These are phyloP conservation scores for Viola pubescens DNA, from an alignment of 441 rosid species.

Conservation along the genomic window DNA sequence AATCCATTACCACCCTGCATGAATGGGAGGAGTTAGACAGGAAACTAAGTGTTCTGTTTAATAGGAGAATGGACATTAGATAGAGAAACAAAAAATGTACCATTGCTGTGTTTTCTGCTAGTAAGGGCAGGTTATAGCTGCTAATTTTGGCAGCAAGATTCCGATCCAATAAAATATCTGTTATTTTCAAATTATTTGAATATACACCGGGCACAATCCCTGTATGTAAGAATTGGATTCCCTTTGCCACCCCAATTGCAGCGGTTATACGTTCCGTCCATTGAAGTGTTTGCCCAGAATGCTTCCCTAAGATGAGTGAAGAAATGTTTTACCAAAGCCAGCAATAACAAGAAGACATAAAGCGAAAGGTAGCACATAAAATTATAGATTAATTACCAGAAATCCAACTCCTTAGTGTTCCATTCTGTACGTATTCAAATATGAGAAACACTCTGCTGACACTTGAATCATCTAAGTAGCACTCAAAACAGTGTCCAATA, in stretches of 20 bases:
- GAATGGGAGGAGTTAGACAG: conserved; percentile 1
- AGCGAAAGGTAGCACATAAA: not conserved
- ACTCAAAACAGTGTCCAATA: conserved; percentile 87
- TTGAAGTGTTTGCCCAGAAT: conserved; percentile 35
- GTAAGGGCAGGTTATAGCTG: conserved; percentile 77
- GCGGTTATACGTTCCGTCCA: conserved; percentile 82
- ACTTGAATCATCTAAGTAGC: conserved; percentile 85
- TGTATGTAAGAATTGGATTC: conserved; percentile 87
- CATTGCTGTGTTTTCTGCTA: conserved; percentile 57
- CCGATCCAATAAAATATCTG: conserved; percentile 76
- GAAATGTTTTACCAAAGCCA: not conserved
- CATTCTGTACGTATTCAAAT: conserved; percentile 84
- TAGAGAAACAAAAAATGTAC: conserved; percentile 23
- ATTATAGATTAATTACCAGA: conserved; percentile 54
- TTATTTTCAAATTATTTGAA: conserved; percentile 68
- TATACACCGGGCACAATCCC: conserved; percentile 84
- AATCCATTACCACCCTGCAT: conserved; percentile 46
- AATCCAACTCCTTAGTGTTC: conserved; percentile 77
- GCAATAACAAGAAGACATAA: not conserved
- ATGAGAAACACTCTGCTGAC: conserved; percentile 86
- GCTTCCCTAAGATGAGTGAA: conserved; percentile 33
- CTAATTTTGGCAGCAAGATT: conserved; percentile 72
- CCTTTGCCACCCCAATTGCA: conserved; percentile 76
- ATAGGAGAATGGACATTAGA: not conserved
- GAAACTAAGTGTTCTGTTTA: not conserved